Conservation (phyloP, 129 eudicot genomes). For the Heracleum sosnowskyi region DNA sequence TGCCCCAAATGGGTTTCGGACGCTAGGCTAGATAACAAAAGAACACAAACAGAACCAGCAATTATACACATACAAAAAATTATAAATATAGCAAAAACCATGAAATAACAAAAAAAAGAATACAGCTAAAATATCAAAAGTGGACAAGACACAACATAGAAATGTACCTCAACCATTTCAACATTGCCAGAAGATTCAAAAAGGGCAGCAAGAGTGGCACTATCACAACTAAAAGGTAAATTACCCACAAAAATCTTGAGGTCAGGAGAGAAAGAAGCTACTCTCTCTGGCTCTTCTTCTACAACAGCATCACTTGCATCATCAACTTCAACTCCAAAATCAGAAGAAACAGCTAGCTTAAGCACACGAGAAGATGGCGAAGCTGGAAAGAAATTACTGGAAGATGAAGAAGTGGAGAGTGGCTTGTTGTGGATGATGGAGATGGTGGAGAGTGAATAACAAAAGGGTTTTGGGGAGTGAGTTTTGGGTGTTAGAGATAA, state of each 20-base stretch:
- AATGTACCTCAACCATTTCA: slow-evolving; percentile 90
- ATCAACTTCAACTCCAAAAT: slow-evolving; percentile 36
- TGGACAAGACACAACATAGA: neutral
- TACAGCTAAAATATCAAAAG: neutral
- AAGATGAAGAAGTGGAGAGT: slow-evolving; percentile 8
- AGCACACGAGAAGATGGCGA: slow-evolving; percentile 29
- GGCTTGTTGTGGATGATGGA: slow-evolving; percentile 37
- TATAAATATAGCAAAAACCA: neutral
- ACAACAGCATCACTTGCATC: neutral
- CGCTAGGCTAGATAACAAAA: neutral
- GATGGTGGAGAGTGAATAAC: slow-evolving; percentile 18
- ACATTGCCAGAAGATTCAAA: slow-evolving; percentile 80
- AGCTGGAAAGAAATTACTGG: slow-evolving; percentile 14
- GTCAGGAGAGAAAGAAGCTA: slow-evolving; percentile 54
- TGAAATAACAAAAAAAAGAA: neutral
- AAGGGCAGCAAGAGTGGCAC: slow-evolving; percentile 78
- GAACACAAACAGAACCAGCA: neutral
- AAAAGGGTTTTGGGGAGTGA: slow-evolving; percentile 36
- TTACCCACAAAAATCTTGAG: slow-evolving; percentile 83
- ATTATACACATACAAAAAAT: neutral
- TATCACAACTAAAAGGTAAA: slow-evolving; percentile 74
- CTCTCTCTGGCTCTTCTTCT: slow-evolving; percentile 2
- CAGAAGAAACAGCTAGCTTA: slow-evolving; percentile 49
- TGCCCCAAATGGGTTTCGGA: neutral
- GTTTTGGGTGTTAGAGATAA: slow-evolving; percentile 48